Base-by-base conservation (phyloP, 495 filamentous ascomycete genomes). In the Neurospora tetrasperma region DNA sequence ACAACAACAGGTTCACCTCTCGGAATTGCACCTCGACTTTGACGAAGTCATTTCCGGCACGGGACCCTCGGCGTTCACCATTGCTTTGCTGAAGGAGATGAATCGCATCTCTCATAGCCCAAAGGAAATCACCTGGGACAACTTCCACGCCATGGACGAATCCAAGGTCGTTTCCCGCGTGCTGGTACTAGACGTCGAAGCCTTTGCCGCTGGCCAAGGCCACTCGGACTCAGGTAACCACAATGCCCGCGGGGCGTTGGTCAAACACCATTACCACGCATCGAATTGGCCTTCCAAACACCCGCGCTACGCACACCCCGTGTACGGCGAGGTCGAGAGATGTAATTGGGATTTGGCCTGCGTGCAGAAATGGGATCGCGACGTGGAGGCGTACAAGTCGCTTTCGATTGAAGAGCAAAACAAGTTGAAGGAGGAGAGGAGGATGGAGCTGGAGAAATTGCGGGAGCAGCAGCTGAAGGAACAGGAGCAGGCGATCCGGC, bases 11-110 rank as follows among this genome's bases (percentile, higher is more conserved):
- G 82, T 83, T 23, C 76, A 82, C 9, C 82, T 90, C 41, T 79
- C 81, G 0, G 84, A 89, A 10, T 80, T 90, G 40, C 76, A 85
- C 69, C 83, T 90, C 14, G 86, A 89, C 73, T 90, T 90, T 71
- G 87, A 90, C 76, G 85, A 90, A 71, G 88, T 91, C 23, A 88
- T 91, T 59, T 85, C 78, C 74, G 87, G 88, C 14, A 91, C 89
- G 0, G 89, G 89, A 4, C 89, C 89, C 1, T 88, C 88, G 12
- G 89, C 89, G 9, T 91, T 90, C 74, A 90, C 88, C 35, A 75
- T 75, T 5, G 86, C 86, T 3, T 82, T 90, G 18, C 72, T 91
- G 31, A 82, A 83, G 9, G 87, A 90, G 72, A 88, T 88, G 84
- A 84, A 83, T 42, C 38, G 42, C 4, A 41, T 71, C 16, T 48